Conservation (phyloP, 73 alveolate species). For the Stentor coeruleus region DNA sequence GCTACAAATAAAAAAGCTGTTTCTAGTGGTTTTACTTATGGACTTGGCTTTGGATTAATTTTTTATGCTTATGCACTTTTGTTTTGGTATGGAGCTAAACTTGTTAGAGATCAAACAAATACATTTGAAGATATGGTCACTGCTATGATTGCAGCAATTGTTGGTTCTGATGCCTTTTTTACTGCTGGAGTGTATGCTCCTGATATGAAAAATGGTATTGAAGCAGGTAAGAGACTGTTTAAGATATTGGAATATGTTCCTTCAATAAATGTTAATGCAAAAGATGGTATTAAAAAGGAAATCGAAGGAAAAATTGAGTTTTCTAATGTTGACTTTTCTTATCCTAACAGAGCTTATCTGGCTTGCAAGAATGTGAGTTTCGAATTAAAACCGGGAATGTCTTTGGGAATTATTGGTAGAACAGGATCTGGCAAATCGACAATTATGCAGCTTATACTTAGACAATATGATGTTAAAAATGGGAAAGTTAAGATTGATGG, state of each 20-base stretch:
- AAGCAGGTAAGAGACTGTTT: slow-evolving; percentile 40
- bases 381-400: slow-evolving; percentile 63
- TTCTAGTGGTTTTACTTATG: slow-evolving; percentile 66
- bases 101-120: slow-evolving; percentile 49
- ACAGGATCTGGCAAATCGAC: slow-evolving; percentile 96
- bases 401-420: slow-evolving; percentile 85
- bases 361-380: slow-evolving; percentile 57
- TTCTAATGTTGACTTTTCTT: slow-evolving; percentile 58
- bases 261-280: slow-evolving; percentile 41
- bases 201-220: slow-evolving; percentile 62
- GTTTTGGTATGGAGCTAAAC: slow-evolving; percentile 70
- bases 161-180: slow-evolving; percentile 76
- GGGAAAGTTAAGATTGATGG: slow-evolving; percentile 85
- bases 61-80: slow-evolving; percentile 70
- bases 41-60: slow-evolving; percentile 65
- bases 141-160: slow-evolving; percentile 69
- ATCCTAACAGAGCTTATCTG: slow-evolving; percentile 46
- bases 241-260: slow-evolving; percentile 43
- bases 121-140: slow-evolving; percentile 51
- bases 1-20: slow-evolving; percentile 50
- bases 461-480: slow-evolving; percentile 85
- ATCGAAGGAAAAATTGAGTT: slow-evolving; percentile 65
- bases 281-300: slow-evolving; percentile 26
- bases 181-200: slow-evolving; percentile 71
- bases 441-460: slow-evolving; percentile 61